Base-by-base conservation (phyloP, 2,329 filamentous ascomycete species). In the Paraphoma chrysanthemicola region DNA sequence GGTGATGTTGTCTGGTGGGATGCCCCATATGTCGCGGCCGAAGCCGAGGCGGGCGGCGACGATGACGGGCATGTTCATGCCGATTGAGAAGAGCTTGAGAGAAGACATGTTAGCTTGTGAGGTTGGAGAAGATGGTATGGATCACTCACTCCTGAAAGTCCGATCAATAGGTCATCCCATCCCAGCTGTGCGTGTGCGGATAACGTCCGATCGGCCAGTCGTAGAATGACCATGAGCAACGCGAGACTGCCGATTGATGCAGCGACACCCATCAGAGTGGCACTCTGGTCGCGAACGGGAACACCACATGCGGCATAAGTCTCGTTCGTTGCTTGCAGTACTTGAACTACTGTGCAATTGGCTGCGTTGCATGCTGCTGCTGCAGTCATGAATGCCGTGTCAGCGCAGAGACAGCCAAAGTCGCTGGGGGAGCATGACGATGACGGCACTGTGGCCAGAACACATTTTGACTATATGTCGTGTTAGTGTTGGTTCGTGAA, bases 141-240 rank as follows among this genome's bases (percentile, higher is more conserved):
- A 6, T 39, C 23, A 56, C 70, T 31, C 57, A 73, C 69, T 31
- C 67, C 70, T 46, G 70, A 60, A 9, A 72, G 54, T 14, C 64
- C 69, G 42, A 72, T 70, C 49, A 73, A 53, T n/a, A 69, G 53
- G 36, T 73, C 70, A 49, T 73, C 69, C 67, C 62, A 69, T n/a
- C 70, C 70, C 11, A 73, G 60, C 39, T 65, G 53, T 33, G 64
- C 61, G 9, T 66, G 50, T 28, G 58, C 53, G 41, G 70, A 73
- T 6, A 66, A 38, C 9, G 45, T 61, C 16, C 70, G 64, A 57
- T 73, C 66, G 29, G 59, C 17, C n/a, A 73, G 51, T 6, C 70
- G 67, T 55, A 70, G 48, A 6, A 57, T 31, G 11, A 72, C 70
- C 70, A 73, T 73, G 16, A 69, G 2, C 48, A 71, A 50, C 9